Evolutionary conservation across 2,329 filamentous ascomycete genomes (phyloP).

Genomic region (Stromatinia cepivora): DNA sequence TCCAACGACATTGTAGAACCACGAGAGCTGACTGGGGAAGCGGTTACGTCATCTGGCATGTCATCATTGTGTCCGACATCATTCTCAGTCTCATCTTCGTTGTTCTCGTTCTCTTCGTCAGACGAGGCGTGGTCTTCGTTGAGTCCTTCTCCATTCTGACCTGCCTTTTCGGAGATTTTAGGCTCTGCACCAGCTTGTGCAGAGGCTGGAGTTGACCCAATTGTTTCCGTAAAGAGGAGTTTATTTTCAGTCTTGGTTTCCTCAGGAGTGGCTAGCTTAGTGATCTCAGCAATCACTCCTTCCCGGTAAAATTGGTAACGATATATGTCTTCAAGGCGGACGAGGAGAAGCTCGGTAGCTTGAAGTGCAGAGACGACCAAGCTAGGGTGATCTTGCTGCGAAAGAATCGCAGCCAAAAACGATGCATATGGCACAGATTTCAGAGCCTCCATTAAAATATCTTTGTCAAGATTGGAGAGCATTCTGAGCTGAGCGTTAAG

Average conservation of each 20-base stretch:
- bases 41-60: conserved; percentile 48
- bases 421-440: conserved; percentile 91
- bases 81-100: conserved; percentile 46
- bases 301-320: conserved; percentile 96
- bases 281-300: conserved; percentile 89
- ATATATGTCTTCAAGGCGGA: conserved; percentile 82
- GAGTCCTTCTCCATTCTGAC: conserved; percentile 41
- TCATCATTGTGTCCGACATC: conserved; percentile 54
- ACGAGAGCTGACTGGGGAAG: conserved; percentile 51
- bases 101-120: conserved; percentile 41
- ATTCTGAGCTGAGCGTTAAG: conserved; percentile 96
- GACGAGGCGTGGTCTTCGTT: conserved; percentile 51
- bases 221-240: conserved; percentile 28
- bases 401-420: conserved; percentile 90
- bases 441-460: conserved; percentile 81
- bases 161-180: conserved; percentile 37
- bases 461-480: conserved; percentile 88
- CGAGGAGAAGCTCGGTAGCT: conserved; percentile 83
- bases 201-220: conserved; percentile 33
- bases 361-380: conserved; percentile 86
- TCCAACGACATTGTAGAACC: conserved; percentile 66
- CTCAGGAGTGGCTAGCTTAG: conserved; percentile 64
- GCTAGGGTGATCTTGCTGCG: conserved; percentile 87
- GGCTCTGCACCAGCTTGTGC: conserved; percentile 40
- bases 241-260: conserved; percentile 27